These are phyloP conservation scores for Metschnikowia lochheadii DNA, from an alignment of 805 yeast genomes.

Conservation along the genomic window DNA sequence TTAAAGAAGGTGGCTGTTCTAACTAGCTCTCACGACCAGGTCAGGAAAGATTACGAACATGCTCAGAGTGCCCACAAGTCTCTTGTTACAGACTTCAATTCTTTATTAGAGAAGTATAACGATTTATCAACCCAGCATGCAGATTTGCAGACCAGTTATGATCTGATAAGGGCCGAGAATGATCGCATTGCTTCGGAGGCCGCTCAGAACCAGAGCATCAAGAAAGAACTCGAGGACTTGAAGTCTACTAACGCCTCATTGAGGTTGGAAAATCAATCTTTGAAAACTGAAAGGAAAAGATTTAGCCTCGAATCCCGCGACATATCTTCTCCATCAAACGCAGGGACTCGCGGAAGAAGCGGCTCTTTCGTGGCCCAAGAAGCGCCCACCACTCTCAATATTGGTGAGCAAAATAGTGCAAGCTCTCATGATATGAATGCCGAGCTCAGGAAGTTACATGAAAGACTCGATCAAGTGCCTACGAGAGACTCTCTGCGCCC, in stretches of 20 bases:
- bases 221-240: constrained; percentile 25
- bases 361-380: not conserved
- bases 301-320: not conserved
- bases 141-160: constrained; percentile 5
- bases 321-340: not conserved
- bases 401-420: not conserved
- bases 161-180: constrained; percentile 6
- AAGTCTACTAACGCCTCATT: constrained; percentile 31
- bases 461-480: constrained; percentile 27
- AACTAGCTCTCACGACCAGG: constrained; percentile 5
- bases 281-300: constrained; percentile 21
- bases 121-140: constrained; percentile 2
- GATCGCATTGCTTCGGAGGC: constrained; percentile 1
- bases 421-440: constrained; percentile 10
- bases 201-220: constrained; percentile 4
- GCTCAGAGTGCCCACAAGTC: constrained; percentile 23
- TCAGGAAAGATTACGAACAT: constrained; percentile 17
- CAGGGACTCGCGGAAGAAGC: not conserved
- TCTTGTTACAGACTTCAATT: not conserved
- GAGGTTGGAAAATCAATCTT: constrained; percentile 35
- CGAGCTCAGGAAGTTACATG: constrained; percentile 23
- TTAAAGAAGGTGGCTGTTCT: not conserved
- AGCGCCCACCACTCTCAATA: not conserved
- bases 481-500: constrained; percentile 8
- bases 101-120: constrained; percentile 3